phyloP scores from a whole-genome alignment of 768 basidiomycete species.

The Paxillus involutus region DNA sequence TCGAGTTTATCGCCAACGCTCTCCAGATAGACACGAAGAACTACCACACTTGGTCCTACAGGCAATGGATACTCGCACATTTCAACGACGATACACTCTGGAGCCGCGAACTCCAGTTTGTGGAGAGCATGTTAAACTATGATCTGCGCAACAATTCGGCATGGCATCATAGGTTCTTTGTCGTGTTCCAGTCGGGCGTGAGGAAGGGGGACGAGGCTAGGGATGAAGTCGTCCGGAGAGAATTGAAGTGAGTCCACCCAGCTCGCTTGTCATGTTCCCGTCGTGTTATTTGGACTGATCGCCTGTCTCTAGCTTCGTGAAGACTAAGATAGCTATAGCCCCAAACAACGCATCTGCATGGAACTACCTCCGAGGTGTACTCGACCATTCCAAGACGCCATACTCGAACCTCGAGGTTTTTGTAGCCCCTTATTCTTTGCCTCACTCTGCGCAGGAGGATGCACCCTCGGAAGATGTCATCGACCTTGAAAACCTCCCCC shows the following conservation, averaged over 20 bases:
- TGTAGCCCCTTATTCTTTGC: slow-evolving; percentile 60
- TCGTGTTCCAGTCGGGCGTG: slow-evolving; percentile 71
- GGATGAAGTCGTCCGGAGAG: slow-evolving; percentile 59
- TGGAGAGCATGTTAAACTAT: slow-evolving; percentile 62
- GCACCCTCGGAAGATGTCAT: slow-evolving; percentile 44
- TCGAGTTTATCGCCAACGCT: slow-evolving; percentile 73
- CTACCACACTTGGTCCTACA: slow-evolving; percentile 98
- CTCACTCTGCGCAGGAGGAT: slow-evolving; percentile 28
- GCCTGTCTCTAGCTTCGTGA: slow-evolving; percentile 57
- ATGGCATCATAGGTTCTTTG: slow-evolving; percentile 95
- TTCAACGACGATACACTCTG: slow-evolving; percentile 77
- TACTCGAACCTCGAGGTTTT: slow-evolving; percentile 58
- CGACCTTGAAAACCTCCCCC: slow-evolving; percentile 75
- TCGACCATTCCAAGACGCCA: slow-evolving; percentile 60
- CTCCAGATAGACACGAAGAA: slow-evolving; percentile 87
- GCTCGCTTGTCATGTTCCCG: neutral
- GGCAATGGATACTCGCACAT: slow-evolving; percentile 90
- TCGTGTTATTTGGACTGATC: neutral
- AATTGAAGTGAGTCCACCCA: slow-evolving; percentile 64
- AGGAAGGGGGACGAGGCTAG: slow-evolving; percentile 61
- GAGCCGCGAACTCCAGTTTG: slow-evolving; percentile 72
- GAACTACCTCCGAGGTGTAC: slow-evolving; percentile 93
- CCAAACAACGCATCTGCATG: slow-evolving; percentile 95
- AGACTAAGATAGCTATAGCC: slow-evolving; percentile 78
- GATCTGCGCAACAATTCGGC: slow-evolving; percentile 97